A percentile compares a stretch with the other conserved stretches of the same genome.
These are phyloP conservation scores for Cicer judaicum DNA, from an alignment of 306 rosid species.

Conservation along the genomic window DNA sequence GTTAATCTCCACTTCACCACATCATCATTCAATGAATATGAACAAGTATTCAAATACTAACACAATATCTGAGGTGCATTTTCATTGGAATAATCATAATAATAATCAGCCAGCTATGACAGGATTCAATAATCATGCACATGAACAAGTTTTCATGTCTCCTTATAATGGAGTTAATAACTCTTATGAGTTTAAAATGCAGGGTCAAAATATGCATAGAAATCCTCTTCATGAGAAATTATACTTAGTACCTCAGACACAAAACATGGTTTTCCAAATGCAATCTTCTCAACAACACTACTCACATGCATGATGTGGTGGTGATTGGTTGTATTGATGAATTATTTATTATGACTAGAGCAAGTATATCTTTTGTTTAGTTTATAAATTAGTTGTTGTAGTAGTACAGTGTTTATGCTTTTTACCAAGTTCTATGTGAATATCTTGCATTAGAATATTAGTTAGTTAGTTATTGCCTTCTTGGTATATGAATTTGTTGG, in stretches of 20 bases:
- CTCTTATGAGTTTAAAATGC: conserved; percentile 63
- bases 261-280: conserved; percentile 71
- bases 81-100: conserved; percentile 62
- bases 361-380: conserved; percentile 44
- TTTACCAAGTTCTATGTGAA: conserved; percentile 60
- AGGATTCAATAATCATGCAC: conserved; percentile 46
- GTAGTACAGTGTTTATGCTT: conserved; percentile 40
- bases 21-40: conserved; percentile 46
- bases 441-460: conserved; percentile 55
- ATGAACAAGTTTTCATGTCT: conserved; percentile 59
- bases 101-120: conserved; percentile 62
- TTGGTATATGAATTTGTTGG: conserved; percentile 46
- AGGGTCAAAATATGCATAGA: conserved; percentile 58
- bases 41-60: conserved; percentile 31
- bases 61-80: conserved; percentile 48
- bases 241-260: conserved; percentile 68
- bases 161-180: conserved; percentile 52
- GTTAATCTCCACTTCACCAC: conserved; percentile 66
- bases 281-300: conserved; percentile 61
- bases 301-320: conserved; percentile 53
- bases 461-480: conserved; percentile 42
- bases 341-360: conserved; percentile 49
- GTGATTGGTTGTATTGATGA: conserved; percentile 32
- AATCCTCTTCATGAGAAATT: conserved; percentile 57
- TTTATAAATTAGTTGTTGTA: conserved; percentile 46